Evolutionary conservation across 139 green algal genomes (phyloP).

Genomic region (Picochlorum sp.): DNA sequence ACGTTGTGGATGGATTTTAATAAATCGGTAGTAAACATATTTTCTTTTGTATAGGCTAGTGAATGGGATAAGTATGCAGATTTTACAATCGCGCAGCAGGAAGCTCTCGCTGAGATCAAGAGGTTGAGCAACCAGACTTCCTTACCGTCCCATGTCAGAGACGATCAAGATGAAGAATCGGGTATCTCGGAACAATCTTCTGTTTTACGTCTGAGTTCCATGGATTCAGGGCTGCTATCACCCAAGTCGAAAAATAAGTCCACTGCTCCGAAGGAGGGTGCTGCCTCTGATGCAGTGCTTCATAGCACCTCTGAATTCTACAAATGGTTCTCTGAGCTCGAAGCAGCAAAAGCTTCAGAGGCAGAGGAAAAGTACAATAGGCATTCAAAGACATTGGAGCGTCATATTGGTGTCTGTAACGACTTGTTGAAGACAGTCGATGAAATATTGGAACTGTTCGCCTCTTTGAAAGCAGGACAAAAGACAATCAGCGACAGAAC

Average conservation of each 20-base stretch:
- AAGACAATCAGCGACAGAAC: slow-evolving; percentile 41
- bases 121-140: no score
- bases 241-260: no score
- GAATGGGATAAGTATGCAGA: neutral
- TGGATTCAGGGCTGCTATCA: no score
- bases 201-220: no score
- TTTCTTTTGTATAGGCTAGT: slow-evolving; percentile 1
- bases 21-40: neutral
- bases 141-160: no score
- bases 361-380: slow-evolving; percentile 78
- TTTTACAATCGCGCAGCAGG: slow-evolving; percentile 9
- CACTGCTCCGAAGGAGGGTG: neutral
- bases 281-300: slow-evolving; percentile 13
- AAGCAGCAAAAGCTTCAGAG: slow-evolving; percentile 57
- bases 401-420: slow-evolving; percentile 51
- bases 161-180: no score
- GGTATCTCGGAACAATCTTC: no score
- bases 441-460: slow-evolving; percentile 44
- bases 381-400: slow-evolving; percentile 46
- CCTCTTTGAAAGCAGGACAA: slow-evolving; percentile 49
- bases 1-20: neutral
- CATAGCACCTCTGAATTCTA: slow-evolving; percentile 76
- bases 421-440: slow-evolving; percentile 43
- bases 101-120: neutral
- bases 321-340: slow-evolving; percentile 79